A percentile compares a stretch with the other conserved stretches of the same genome.
These are phyloP conservation scores for Cystobasidiaceae sp. DNA, from an alignment of 1,284 basidiomycete species.

Conservation along the genomic window DNA sequence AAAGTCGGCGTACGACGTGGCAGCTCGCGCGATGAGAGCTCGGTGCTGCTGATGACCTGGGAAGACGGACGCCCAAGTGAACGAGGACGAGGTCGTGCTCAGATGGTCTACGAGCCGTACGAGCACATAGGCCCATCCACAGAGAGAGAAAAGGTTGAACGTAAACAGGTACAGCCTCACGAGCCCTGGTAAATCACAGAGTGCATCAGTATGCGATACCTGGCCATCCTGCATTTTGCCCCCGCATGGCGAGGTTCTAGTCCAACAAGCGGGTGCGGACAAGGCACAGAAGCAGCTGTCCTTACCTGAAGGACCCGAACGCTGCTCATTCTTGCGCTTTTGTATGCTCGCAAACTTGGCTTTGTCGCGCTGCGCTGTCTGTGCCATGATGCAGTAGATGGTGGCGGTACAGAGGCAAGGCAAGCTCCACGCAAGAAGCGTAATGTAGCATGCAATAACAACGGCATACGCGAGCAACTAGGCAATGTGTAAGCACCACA, in stretches of 20 bases:
- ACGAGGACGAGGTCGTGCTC: conserved; percentile 45
- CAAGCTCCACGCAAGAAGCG: neutral
- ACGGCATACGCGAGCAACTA: too few relatives aligned
- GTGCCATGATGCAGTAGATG: conserved; percentile 1
- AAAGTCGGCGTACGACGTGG: conserved; percentile 54
- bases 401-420: neutral
- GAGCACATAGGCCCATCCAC: conserved; percentile 71
- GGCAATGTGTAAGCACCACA: too few relatives aligned
- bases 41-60: conserved; percentile 5
- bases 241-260: too few relatives aligned
- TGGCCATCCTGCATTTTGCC: too few relatives aligned
- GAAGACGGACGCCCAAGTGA: conserved; percentile 12
- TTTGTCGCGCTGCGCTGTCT: conserved; percentile 4
- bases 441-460: too few relatives aligned
- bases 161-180: conserved; percentile 58
- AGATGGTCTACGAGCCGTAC: conserved; percentile 54
- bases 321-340: conserved; percentile 17
- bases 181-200: conserved; percentile 1
- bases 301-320: neutral
- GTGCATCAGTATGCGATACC: too few relatives aligned
- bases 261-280: too few relatives aligned
- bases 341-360: conserved; percentile 9
- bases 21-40: conserved; percentile 47
- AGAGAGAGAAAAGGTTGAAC: conserved; percentile 69
- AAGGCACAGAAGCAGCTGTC: too few relatives aligned